phyloP scores from a whole-genome alignment of 768 basidiomycete genomes.

The Kwoniella pini region DNA sequence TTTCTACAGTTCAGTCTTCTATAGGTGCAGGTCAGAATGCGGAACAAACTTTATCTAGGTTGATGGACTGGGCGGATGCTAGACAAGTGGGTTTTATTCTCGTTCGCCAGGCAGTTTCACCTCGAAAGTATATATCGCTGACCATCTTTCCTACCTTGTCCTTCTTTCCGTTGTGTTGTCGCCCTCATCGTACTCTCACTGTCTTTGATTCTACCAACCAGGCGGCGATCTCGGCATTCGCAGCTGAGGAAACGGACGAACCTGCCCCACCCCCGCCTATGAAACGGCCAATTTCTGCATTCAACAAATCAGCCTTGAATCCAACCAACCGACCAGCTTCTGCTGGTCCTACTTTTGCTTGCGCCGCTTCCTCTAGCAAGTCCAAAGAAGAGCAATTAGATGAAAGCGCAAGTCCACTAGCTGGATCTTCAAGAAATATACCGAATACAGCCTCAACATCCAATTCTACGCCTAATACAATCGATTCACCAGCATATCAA shows the following conservation, averaged over 20 bases:
- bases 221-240: slow-evolving; percentile 49
- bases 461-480: slow-evolving; percentile 8
- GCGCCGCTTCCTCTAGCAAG: background rate
- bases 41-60: slow-evolving; percentile 31
- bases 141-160: background rate
- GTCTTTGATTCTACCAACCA: slow-evolving; percentile 8
- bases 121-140: no score
- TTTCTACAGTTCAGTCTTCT: slow-evolving; percentile 42
- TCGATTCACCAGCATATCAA: slow-evolving; percentile 6
- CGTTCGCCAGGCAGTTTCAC: no score
- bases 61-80: slow-evolving; percentile 52
- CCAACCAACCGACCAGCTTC: slow-evolving; percentile 18
- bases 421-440: background rate
- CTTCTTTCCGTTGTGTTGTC: no score
- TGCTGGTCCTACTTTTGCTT: background rate
- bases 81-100: slow-evolving; percentile 33
- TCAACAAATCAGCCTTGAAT: slow-evolving; percentile 3
- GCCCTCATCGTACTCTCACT: background rate
- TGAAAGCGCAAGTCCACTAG: background rate
- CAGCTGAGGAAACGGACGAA: slow-evolving; percentile 41
- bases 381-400: slow-evolving; percentile 1
- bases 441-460: background rate
- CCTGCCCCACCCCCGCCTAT: slow-evolving; percentile 1
- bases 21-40: slow-evolving; percentile 43
- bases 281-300: slow-evolving; percentile 3